These are phyloP conservation scores for Thelonectria blattea DNA, from an alignment of 2,329 filamentous ascomycete species.

Conservation along the genomic window DNA sequence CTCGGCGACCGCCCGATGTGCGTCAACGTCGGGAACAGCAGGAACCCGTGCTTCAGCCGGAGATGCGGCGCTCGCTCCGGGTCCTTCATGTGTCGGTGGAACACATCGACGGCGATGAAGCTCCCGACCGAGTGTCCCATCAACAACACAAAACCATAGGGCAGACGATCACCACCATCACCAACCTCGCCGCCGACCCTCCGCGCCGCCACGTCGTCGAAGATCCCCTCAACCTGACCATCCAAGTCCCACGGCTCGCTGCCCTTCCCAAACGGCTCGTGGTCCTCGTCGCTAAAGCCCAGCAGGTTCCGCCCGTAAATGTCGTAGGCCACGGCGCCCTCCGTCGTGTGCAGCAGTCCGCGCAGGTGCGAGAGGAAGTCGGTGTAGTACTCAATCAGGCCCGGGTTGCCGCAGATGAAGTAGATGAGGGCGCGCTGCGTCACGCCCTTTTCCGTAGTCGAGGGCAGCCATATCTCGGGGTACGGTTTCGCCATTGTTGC, in stretches of 20 bases:
- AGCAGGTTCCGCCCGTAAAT: slow-evolving; percentile 64
- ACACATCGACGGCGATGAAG: slow-evolving; percentile 73
- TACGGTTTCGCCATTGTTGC: slow-evolving; percentile 24
- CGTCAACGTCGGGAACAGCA: slow-evolving; percentile 78
- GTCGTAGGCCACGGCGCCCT: slow-evolving; percentile 52
- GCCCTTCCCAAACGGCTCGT: slow-evolving; percentile 50
- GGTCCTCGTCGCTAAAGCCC: slow-evolving; percentile 63
- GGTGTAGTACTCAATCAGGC: slow-evolving; percentile 74
- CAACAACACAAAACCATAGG: slow-evolving; percentile 66
- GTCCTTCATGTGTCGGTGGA: slow-evolving; percentile 59
- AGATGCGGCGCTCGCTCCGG: slow-evolving; percentile 44
- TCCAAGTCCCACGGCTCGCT: slow-evolving; percentile 59
- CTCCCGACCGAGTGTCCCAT: slow-evolving; percentile 78
- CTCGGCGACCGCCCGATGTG: slow-evolving; percentile 69
- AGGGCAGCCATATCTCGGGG: slow-evolving; percentile 40
- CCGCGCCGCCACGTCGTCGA: slow-evolving; percentile 45
- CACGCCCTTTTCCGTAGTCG: slow-evolving; percentile 29
- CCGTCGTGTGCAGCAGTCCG: slow-evolving; percentile 54
- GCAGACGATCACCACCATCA: slow-evolving; percentile 18
- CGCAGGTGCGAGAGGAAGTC: slow-evolving; percentile 68
- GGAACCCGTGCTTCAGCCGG: slow-evolving; percentile 59
- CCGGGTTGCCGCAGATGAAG: slow-evolving; percentile 79
- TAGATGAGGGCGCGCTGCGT: slow-evolving; percentile 61
- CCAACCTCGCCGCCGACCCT: slow-evolving; percentile 36
- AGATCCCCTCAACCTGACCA: slow-evolving; percentile 56